Base-by-base conservation (phyloP, 768 basidiomycete species). In the Leccinum fibrillosum region DNA sequence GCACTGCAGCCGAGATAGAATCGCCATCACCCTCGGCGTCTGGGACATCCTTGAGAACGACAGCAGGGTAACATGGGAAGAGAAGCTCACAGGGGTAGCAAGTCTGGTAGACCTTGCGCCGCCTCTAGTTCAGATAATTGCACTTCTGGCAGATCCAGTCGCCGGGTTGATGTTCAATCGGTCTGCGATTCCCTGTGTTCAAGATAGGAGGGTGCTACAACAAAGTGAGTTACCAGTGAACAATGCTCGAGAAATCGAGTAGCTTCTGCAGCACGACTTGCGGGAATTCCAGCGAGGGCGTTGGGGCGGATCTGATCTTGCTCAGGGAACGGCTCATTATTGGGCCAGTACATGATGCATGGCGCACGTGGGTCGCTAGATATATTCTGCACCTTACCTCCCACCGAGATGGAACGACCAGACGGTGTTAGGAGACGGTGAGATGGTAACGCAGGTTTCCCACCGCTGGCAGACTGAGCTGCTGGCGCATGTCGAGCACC, bases 301-400 rank as follows among this genome's bases (percentile, higher is more conserved):
- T 75, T 79, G 1, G 88, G 89, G 3, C 89, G 78, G 57, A 88
- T 89, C 75, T 93, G 92, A 12, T 88, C 84, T 69, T 84, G 86
- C 63, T 89, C 87, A 1, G 92, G 92, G 60, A 90, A 77, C 4
- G 89, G 82, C 68, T 94, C 92, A 64, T 94, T 94, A 71, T 92
- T 90, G 5, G 92, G 91, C 92, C 92, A 94, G 65, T 88, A 93
- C 85, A 93, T 86, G 75, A 92, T 79, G 64, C 91, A 91, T 4
- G 91, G 88, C 28, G 76, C 65, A 51, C 85, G 69, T 19, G 90
- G 89, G 68, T 93, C 89, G 37, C 64, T 76, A 26, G 89, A 92
- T 59, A 93, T 72, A 64, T 94, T 92, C 65, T 87, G 88, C 7
- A 93, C 89, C 62, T 83, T 83, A 10, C 91, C 92, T 56, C 90